Evolutionary conservation across 345 rosid species (phyloP), one percentile per base, ranked within the genome.

Genomic region (Angophora floribunda): DNA sequence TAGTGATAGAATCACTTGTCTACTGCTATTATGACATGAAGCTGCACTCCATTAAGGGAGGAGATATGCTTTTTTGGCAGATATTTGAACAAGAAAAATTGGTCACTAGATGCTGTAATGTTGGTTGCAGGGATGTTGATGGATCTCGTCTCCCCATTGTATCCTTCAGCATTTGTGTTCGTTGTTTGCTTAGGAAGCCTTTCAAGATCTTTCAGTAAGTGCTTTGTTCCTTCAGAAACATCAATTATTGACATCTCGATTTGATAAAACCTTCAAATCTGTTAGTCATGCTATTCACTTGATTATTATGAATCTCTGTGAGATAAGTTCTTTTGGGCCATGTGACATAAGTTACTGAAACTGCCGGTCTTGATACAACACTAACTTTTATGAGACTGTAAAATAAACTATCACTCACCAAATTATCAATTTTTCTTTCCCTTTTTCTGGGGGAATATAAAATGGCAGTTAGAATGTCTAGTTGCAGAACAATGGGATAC

Each of bases 141-240:
- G 99, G 99, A 97, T 89, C 98, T 97, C 70, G 94, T 97, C 59
- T 97, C 99, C 44, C 99, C 99, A 63, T 91, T 97, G 90, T 95
- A 94, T 88, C 99, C 99, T 89, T 95, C 99, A 63, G 99, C 97
- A 86, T 97, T 96, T 92, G 87, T 96, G n/a, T 90, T 97, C 82
- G 93, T 96, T 85, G 98, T 96, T 93, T 97, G 99, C 96, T 92
- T 97, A 88, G 99, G 99, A 53, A 97, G 99, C 93, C 88, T 97
- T 86, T 96, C 99, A 26, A 96, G 99, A 92, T 97, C 99, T 85
- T 95, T 97, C 90, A 97, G 99, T 96, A 90, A 94, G 99, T 96
- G 9, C 45, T 45, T 89, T 44, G 86, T 79, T 47, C 4, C 52
- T n/a, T 67, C 50, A 16, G 30, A 79, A 50, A 59, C 61, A 1